Conservation (phyloP, 345 rosid genomes). For the Moringa oleifera region DNA sequence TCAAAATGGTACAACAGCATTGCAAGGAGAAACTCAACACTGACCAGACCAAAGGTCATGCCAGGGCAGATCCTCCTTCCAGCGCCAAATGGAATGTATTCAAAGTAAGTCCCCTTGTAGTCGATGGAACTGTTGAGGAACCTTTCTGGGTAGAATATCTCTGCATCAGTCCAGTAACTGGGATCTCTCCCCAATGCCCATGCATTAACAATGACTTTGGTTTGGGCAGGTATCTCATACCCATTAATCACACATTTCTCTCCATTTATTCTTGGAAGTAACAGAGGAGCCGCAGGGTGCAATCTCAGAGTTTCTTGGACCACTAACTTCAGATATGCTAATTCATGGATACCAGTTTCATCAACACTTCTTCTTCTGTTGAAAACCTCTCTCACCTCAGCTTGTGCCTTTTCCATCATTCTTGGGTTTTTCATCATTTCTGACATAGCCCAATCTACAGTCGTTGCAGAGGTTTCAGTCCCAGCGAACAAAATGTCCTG, state of each 20-base stretch:
- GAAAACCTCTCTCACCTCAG: background rate
- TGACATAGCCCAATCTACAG: slow-evolving; percentile 28
- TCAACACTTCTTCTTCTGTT: background rate
- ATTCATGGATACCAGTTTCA: slow-evolving; percentile 8
- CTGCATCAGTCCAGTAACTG: slow-evolving; percentile 19
- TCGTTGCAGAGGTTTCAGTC: slow-evolving; percentile 25
- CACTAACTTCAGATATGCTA: slow-evolving; percentile 16
- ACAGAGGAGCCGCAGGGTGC: slow-evolving; percentile 20
- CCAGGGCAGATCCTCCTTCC: slow-evolving; percentile 34
- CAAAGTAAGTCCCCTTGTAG: slow-evolving; percentile 20
- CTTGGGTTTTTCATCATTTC: slow-evolving; percentile 25
- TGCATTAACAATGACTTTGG: slow-evolving; percentile 23
- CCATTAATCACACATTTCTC: slow-evolving; percentile 19
- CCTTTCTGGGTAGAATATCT: slow-evolving; percentile 26
- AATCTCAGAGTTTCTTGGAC: slow-evolving; percentile 26
- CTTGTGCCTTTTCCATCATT: slow-evolving; percentile 22
- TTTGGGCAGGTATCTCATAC: slow-evolving; percentile 19
- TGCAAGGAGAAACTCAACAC: slow-evolving; percentile 19
- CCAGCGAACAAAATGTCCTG: slow-evolving; percentile 30
- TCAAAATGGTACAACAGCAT: slow-evolving; percentile 24
- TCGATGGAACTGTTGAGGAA: slow-evolving; percentile 14
- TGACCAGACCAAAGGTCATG: slow-evolving; percentile 13
- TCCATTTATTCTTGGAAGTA: slow-evolving; percentile 24
- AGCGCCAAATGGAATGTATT: slow-evolving; percentile 23
- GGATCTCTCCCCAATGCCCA: slow-evolving; percentile 30